Evolutionary conservation across 2,329 filamentous ascomycete genomes (phyloP).

Genomic region (Colletotrichum musicola): DNA sequence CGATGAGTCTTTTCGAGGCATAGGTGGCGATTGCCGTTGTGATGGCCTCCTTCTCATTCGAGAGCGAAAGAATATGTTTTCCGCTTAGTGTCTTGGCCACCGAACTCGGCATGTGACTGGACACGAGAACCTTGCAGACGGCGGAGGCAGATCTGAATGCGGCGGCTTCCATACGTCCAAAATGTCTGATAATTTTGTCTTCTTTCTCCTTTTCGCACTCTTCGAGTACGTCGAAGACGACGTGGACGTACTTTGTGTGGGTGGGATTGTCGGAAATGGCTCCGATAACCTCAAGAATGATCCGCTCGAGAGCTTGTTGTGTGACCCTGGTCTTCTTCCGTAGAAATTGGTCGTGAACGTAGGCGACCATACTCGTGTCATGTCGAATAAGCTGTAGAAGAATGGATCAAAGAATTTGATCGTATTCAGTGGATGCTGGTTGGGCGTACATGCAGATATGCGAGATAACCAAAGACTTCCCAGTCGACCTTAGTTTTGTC

Average conservation of each 20-base stretch:
- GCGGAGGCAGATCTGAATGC: neutral
- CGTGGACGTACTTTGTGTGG: conserved; percentile 7
- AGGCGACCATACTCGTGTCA: conserved; percentile 5
- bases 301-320: neutral
- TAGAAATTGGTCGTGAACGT: conserved; percentile 8
- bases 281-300: conserved; percentile 8
- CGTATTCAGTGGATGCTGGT: conserved; percentile 48
- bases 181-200: neutral
- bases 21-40: conserved; percentile 43
- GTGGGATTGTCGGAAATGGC: conserved; percentile 19
- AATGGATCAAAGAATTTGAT: conserved; percentile 39
- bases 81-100: conserved; percentile 40
- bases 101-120: neutral
- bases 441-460: conserved; percentile 53
- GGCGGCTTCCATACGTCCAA: neutral
- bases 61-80: conserved; percentile 42
- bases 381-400: conserved; percentile 16
- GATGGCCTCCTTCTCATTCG: conserved; percentile 42
- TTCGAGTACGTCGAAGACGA: conserved; percentile 21
- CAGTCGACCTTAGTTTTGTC: conserved; percentile 45
- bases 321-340: neutral
- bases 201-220: conserved; percentile 13
- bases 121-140: conserved; percentile 15
- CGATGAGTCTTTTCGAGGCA: conserved; percentile 29
- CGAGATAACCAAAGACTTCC: conserved; percentile 41